Percentiles rank a stretch among this genome's conserved stretches.
phyloP scores from a whole-genome alignment of 257 asterid species.

The Agastache rugosa region DNA sequence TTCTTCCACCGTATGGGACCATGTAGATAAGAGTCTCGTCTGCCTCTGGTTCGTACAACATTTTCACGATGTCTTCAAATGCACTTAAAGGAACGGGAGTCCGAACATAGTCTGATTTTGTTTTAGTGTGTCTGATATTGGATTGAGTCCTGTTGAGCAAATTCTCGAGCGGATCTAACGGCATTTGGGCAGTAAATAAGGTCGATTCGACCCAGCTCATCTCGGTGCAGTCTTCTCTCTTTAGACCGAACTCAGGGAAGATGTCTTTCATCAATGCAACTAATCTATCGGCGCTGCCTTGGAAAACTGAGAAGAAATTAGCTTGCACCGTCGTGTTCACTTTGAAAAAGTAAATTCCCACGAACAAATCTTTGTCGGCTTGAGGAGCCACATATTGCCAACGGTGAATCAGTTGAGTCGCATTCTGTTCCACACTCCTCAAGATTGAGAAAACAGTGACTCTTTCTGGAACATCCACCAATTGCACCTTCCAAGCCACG shows the following conservation, averaged over 20 bases:
- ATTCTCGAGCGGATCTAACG: background rate
- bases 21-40: background rate
- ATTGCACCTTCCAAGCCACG: constrained; percentile 37
- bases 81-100: background rate
- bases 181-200: background rate
- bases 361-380: constrained; percentile 32
- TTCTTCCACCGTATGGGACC: constrained; percentile 30
- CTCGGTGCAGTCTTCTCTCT: background rate
- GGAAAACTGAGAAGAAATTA: constrained; percentile 31
- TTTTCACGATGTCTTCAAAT: constrained; percentile 1
- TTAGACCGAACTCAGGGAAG: constrained; percentile 46
- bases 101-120: constrained; percentile 37
- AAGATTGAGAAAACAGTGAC: constrained; percentile 24
- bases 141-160: constrained; percentile 37
- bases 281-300: constrained; percentile 39
- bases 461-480: constrained; percentile 27
- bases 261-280: constrained; percentile 21
- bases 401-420: constrained; percentile 9
- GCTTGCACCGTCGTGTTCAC: constrained; percentile 31
- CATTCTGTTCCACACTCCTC: background rate
- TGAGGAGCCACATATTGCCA: constrained; percentile 41
- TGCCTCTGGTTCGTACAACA: constrained; percentile 16
- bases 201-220: constrained; percentile 44
- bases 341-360: constrained; percentile 13
- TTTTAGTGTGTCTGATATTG: background rate